Evolutionary conservation across 345 rosid species (phyloP).

Genomic region (Lagerstroemia speciosa): DNA sequence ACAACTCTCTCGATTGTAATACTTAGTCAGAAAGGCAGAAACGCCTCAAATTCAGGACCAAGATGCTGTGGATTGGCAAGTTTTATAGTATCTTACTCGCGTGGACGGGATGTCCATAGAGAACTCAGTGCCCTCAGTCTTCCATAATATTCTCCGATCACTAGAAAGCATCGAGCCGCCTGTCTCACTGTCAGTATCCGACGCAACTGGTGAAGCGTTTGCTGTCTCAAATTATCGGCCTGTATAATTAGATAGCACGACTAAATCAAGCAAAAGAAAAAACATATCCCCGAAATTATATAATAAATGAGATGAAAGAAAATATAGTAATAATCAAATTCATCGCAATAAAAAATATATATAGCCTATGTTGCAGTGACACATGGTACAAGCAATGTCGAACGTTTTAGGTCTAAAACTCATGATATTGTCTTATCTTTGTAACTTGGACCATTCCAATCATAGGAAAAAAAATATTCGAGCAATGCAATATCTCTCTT

Average conservation of each 20-base stretch:
- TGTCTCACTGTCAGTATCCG: slow-evolving; percentile 79
- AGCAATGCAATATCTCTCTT: no score
- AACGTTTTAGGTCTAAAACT: slow-evolving; percentile 18
- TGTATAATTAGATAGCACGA: slow-evolving; percentile 9
- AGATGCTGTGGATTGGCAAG: no score
- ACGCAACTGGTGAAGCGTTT: slow-evolving; percentile 75
- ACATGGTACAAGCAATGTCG: slow-evolving; percentile 12
- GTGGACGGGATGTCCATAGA: slow-evolving; percentile 85
- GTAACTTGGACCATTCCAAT: slow-evolving; percentile 27
- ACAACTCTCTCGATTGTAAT: no score
- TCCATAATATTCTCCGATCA: slow-evolving; percentile 79
- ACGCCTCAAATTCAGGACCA: neutral
- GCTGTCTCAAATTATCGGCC: slow-evolving; percentile 97
- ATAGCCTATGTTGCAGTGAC: slow-evolving; percentile 3
- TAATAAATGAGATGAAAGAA: neutral
- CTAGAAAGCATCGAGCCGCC: slow-evolving; percentile 80
- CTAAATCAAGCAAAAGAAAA: neutral
- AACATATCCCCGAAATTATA: neutral
- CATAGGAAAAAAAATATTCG: slow-evolving; percentile 9
- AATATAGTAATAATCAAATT: neutral
- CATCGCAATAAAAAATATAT: neutral
- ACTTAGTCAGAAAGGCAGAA: neutral
- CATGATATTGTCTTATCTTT: slow-evolving; percentile 17
- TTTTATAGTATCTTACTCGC: slow-evolving; percentile 51
- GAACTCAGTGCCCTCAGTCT: slow-evolving; percentile 85